A percentile compares a stretch with the other conserved stretches of the same genome.
Evolutionary conservation across 176 grass and related monocot genomes (phyloP).

Genomic region (Oryza longistaminata): DNA sequence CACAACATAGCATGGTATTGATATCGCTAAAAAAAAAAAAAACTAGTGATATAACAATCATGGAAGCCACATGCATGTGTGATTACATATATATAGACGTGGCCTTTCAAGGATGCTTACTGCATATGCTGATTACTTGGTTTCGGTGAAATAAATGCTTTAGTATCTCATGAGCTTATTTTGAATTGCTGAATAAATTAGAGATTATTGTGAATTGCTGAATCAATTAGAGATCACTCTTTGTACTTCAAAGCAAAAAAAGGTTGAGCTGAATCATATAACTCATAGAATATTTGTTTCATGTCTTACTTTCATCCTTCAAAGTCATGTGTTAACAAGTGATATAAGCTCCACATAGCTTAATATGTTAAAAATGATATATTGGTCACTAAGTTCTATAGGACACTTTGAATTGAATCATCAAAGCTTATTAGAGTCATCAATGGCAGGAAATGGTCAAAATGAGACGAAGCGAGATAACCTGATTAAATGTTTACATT

Average conservation of each 20-base stretch:
- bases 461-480: background rate
- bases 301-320: background rate
- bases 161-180: conserved; percentile 9
- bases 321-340: background rate
- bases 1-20: background rate
- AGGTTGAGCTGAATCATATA: background rate
- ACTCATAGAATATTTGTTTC: background rate
- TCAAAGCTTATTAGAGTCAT: conserved; percentile 15
- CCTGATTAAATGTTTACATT: background rate
- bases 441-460: background rate
- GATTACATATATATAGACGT: background rate
- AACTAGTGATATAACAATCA: background rate
- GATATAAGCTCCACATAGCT: background rate
- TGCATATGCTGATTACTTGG: background rate
- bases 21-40: background rate
- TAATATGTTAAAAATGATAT: background rate
- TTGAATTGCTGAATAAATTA: background rate
- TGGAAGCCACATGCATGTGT: background rate
- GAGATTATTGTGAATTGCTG: background rate
- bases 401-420: background rate
- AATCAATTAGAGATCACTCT: background rate
- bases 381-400: background rate
- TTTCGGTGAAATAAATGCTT: background rate
- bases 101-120: background rate
- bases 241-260: background rate